Base-by-base conservation (phyloP, 2,329 filamentous ascomycete genomes). In the Aspergillus pseudoviridinutans region DNA sequence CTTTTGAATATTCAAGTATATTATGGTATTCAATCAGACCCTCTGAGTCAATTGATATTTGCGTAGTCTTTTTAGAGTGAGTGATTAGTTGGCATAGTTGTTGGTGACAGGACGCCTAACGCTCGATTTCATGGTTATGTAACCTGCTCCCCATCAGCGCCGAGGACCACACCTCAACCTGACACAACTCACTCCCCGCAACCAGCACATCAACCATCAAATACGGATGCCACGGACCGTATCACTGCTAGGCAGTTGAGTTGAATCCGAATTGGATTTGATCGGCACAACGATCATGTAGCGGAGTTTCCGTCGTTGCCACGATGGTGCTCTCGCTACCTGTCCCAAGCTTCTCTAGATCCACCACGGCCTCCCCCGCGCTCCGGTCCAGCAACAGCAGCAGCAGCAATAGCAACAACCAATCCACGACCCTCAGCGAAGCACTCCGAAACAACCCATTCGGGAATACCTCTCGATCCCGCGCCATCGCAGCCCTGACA, bases 371-470 rank as follows among this genome's bases (percentile, higher is more conserved):
- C 54, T 62, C 70, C 57, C 56, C 69, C 58, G 58, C 73, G 58
- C 68, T 64, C 59, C 71, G 66, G 54, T 52, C 57, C 28, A 49
- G 41, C 51, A 63, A 69, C 56, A 55, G 47, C 55, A 66, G 55
- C 55, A 65, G 55, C 60, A 51, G 62, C 28, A 62, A 64, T 59
- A 41, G n/a, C 41, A 51, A 62, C 28, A 62, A 63, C 58, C 58
- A 70, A 56, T 68, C 73, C 27, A 66, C 73, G 25, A 76, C 75
- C 12, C 68, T 79, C 49, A 69, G 65, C 55, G 76, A 78, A 68
- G 76, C 76, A 7, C 70, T 79, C 12, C 74, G 76, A 56, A 75
- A 73, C 56, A 78, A 79, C 53, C 76, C 77, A 2, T 78, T 78
- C 54, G 73, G 74, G 17, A 70, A 59, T 50, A 64, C 68, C 3